Base-by-base conservation (phyloP, 2,329 filamentous ascomycete genomes). In the Neurospora sp. region DNA sequence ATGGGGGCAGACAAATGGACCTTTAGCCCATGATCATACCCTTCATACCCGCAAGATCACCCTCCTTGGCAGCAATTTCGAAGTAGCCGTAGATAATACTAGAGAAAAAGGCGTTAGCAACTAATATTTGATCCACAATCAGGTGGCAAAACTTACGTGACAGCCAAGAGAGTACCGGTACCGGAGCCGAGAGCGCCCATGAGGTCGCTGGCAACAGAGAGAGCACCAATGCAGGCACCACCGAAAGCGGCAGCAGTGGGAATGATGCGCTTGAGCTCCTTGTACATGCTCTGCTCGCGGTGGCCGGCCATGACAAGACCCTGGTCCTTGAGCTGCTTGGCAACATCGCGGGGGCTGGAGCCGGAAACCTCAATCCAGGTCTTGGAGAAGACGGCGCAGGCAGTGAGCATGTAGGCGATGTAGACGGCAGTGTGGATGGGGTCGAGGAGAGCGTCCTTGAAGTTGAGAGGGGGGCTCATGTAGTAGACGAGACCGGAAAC, bases 221-320 rank as follows among this genome's bases (percentile, higher is more conserved):
- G 89, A 76, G 92, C 95, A 85, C 96, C 96, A 85, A 99, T 99
- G 86, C 95, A 98, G 75, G 96, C 96, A 87, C 96, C 96, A 82
- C 96, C 96, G 76, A 99, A 99, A 77, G 96, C 96, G 74, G 96
- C 96, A 72, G 96, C 96, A 72, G 96, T 98, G 74, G 96, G 96
- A 75, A 99, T 99, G 78, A 99, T 96, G 79, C 96, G 92, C 92
- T 99, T 99, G 74, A 99, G 89, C 85, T 99, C 96, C 87, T 97
- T 97, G 89, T 99, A 99, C 96, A 99, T 99, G 86, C 92, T 96
- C 88, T 98, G 95, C 82, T 99, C 96, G 84, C 96, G 92, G 87
- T 99, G 96, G 79, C 96, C 96, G 78, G 96, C 95, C 96, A 99
- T 99, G 76, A 99, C 95, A 71, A 99, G 91, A 80, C 96, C 96